Evolutionary conservation across 305 asterid genomes (phyloP).

Genomic region (Vinca major): DNA sequence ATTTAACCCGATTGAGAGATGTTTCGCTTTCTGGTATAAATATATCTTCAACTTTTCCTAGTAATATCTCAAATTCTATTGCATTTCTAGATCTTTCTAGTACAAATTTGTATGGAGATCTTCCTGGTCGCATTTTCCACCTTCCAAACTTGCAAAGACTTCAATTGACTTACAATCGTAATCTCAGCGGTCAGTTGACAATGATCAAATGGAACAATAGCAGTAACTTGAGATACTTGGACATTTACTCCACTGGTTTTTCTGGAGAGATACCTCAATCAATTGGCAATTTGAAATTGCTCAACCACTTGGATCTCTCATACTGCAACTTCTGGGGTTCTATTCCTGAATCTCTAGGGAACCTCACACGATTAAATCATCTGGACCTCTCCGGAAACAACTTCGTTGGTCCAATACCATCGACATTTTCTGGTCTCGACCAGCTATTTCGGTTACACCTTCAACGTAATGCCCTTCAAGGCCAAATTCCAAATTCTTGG

Average conservation of each 20-base stretch:
- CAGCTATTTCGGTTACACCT: constrained; percentile 12
- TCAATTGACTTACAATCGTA: neutral
- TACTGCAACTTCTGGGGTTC: constrained; percentile 11
- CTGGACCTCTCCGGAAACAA: constrained; percentile 9
- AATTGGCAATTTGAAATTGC: constrained; percentile 7
- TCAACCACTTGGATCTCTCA: constrained; percentile 9
- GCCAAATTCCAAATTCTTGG: constrained; percentile 10
- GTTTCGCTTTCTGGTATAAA: neutral
- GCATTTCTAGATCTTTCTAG: neutral
- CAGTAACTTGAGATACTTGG: constrained; percentile 5
- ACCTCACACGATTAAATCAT: constrained; percentile 15
- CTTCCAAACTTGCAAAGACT: constrained; percentile 18
- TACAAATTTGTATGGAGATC: constrained; percentile 7
- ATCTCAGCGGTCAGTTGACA: constrained; percentile 15
- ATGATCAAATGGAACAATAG: constrained; percentile 8
- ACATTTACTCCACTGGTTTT: neutral
- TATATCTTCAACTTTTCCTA: constrained; percentile 14
- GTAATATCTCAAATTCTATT: constrained; percentile 14
- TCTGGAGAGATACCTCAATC: constrained; percentile 13
- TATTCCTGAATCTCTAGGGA: constrained; percentile 20
- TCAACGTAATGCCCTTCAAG: constrained; percentile 6
- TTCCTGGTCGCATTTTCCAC: constrained; percentile 12
- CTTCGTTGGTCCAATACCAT: constrained; percentile 14
- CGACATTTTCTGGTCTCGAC: constrained; percentile 11
- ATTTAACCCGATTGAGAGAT: constrained; percentile 9